These are phyloP conservation scores for Paraglomus brasilianum DNA, from an alignment of 192 early-diverging fungal genomes.

Conservation along the genomic window DNA sequence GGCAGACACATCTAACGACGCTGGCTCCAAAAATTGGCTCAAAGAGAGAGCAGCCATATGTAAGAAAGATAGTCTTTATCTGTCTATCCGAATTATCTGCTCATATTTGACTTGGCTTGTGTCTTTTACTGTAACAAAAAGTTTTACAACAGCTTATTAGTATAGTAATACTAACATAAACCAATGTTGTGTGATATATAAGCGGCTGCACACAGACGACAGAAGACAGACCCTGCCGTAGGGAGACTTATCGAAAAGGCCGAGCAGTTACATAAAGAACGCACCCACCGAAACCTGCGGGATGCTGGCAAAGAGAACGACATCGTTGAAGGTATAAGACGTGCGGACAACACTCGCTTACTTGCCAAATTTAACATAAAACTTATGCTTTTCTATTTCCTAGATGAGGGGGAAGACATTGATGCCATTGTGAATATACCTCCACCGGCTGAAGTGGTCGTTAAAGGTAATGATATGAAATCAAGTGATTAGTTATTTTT, in stretches of 20 bases:
- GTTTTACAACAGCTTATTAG: no score
- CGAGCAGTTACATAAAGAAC: constrained; percentile 32
- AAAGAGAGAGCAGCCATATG: constrained; percentile 32
- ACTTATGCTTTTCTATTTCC: no score
- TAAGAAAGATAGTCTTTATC: no score
- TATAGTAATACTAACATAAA: no score
- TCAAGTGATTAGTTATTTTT: no score
- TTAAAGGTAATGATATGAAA: constrained; percentile 23
- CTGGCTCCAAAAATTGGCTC: constrained; percentile 31
- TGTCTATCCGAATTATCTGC: no score
- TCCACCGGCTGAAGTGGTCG: constrained; percentile 26
- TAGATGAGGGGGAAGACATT: constrained; percentile 24
- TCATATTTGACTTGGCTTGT: no score
- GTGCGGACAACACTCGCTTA: background rate
- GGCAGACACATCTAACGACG: constrained; percentile 22
- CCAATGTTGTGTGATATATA: no score
- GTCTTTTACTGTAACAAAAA: no score
- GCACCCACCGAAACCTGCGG: constrained; percentile 17
- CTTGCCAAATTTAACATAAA: no score
- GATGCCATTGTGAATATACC: constrained; percentile 25
- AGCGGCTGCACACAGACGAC: constrained; percentile 32
- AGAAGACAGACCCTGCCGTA: constrained; percentile 29
- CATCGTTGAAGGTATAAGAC: background rate
- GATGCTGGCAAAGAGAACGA: constrained; percentile 4
- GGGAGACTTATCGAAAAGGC: constrained; percentile 31